These are phyloP conservation scores for Porphyra umbilicalis DNA, from an alignment of 31 red algal species.

Conservation along the genomic window DNA sequence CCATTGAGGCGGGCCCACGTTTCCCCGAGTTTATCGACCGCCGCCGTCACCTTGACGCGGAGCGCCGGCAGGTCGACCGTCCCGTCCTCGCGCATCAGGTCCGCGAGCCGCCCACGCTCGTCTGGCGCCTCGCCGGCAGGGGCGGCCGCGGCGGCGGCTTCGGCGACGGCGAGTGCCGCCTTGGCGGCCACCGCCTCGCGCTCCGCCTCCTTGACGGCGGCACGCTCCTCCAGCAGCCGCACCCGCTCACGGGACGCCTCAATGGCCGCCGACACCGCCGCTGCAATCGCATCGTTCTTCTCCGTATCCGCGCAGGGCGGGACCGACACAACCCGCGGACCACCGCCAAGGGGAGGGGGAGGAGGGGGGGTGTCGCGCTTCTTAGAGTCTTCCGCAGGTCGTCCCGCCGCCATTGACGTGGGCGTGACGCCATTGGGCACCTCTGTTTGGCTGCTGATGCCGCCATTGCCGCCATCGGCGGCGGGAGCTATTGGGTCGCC, in stretches of 20 bases:
- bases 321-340: neutral
- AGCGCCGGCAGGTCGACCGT: conserved; percentile 46
- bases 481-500: neutral
- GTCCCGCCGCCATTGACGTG: neutral
- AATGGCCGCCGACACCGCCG: neutral
- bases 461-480: neutral
- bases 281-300: neutral
- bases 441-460: too few species aligned
- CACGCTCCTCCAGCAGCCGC: neutral
- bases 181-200: neutral
- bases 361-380: too few species aligned
- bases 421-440: too few species aligned
- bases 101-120: neutral
- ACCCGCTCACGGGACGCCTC: neutral
- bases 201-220: neutral
- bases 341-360: too few species aligned
- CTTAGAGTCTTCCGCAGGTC: too few species aligned
- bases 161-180: neutral
- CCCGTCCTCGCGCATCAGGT: conserved; percentile 46
- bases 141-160: neutral
- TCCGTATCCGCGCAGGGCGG: neutral
- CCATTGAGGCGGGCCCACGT: conserved; percentile 82
- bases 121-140: neutral
- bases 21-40: conserved; percentile 42
- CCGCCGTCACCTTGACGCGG: conserved; percentile 15